phyloP scores from a whole-genome alignment of 1,139 yeast genomes.

The Taphrina populina region DNA sequence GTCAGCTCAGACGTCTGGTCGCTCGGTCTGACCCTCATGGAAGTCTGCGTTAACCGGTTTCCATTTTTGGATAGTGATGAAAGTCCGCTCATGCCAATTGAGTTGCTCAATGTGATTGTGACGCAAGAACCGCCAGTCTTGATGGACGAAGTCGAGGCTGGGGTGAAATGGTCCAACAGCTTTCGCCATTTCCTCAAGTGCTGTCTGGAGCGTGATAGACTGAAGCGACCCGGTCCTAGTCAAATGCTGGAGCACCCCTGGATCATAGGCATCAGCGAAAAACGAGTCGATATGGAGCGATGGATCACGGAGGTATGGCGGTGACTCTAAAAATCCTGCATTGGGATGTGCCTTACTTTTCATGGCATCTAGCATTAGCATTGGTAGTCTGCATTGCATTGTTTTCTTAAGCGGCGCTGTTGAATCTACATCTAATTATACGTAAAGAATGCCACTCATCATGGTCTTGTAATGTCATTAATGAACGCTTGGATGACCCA shows the following conservation, averaged over 20 bases:
- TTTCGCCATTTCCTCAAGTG: constrained; percentile 79
- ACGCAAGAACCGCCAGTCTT: constrained; percentile 74
- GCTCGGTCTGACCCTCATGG: constrained; percentile 82
- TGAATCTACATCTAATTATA: too few relatives aligned
- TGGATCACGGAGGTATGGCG: constrained; percentile 79
- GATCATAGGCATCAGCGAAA: constrained; percentile 60
- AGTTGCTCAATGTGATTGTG: constrained; percentile 73
- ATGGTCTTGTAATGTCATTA: too few relatives aligned
- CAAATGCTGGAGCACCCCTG: constrained; percentile 93
- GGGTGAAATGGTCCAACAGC: constrained; percentile 75
- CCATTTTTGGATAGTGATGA: constrained; percentile 47
- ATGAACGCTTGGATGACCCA: too few relatives aligned
- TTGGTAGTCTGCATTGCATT: too few relatives aligned
- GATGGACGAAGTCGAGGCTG: constrained; percentile 71
- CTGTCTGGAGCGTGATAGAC: constrained; percentile 77
- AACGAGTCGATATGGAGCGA: constrained; percentile 79
- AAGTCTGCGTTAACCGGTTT: constrained; percentile 76
- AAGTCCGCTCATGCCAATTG: constrained; percentile 70
- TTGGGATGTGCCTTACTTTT: too few relatives aligned
- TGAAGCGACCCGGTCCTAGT: constrained; percentile 82
- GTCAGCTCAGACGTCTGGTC: constrained; percentile 97
- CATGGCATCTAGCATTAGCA: too few relatives aligned
- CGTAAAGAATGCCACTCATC: too few relatives aligned
- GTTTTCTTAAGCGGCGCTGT: too few relatives aligned
- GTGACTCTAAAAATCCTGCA: too few relatives aligned